Conservation (phyloP, 805 yeast species). For the Ogataea methanolica region DNA sequence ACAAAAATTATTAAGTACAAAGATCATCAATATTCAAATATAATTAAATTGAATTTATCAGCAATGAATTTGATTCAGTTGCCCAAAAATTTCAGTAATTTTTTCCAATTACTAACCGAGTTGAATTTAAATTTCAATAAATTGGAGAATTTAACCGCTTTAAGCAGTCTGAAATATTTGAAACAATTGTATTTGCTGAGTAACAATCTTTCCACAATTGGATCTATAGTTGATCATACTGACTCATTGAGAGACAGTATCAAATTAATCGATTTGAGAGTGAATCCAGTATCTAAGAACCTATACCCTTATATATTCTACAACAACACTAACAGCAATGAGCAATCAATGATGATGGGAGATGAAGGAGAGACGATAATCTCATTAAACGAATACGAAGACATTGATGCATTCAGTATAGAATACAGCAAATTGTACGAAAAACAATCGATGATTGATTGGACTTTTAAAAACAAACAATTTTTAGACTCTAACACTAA, state of each 20-base stretch:
- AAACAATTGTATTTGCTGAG: constrained; percentile 40
- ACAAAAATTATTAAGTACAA: neutral
- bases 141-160: constrained; percentile 30
- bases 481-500: constrained; percentile 5
- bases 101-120: constrained; percentile 44
- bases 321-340: constrained; percentile 30
- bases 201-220: constrained; percentile 35
- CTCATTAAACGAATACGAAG: constrained; percentile 43
- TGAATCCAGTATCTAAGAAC: constrained; percentile 43
- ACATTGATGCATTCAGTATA: constrained; percentile 46
- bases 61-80: constrained; percentile 40
- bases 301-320: constrained; percentile 52
- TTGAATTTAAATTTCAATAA: constrained; percentile 49
- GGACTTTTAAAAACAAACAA: constrained; percentile 35
- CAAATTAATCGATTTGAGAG: constrained; percentile 41
- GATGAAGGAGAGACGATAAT: constrained; percentile 30
- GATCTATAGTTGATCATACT: constrained; percentile 29
- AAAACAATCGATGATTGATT: constrained; percentile 30
- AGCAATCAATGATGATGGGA: constrained; percentile 4
- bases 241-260: constrained; percentile 30
- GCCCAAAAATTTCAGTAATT: constrained; percentile 33
- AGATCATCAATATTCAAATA: constrained; percentile 23
- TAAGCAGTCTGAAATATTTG: constrained; percentile 33
- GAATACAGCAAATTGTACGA: constrained; percentile 40
- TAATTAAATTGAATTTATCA: constrained; percentile 38